Evolutionary conservation across 257 asterid genomes (phyloP).

Genomic region (Ligustrum vulgare): DNA sequence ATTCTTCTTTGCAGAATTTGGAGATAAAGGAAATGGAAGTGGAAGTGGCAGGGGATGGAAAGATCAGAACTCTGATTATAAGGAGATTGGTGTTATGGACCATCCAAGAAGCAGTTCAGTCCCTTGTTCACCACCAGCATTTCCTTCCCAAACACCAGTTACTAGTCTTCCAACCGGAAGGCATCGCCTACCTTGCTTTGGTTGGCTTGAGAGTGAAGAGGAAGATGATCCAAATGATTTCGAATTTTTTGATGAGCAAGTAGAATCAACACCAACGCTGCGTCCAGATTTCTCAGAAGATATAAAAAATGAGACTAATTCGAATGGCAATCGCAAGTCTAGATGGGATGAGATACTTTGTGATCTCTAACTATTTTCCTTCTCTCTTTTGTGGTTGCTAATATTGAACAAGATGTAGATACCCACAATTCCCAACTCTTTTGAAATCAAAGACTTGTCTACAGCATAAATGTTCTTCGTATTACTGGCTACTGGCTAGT

Average conservation of each 20-base stretch:
- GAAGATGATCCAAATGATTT: conserved; percentile 24
- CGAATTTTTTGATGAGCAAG: conserved; percentile 7
- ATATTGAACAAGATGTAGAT: too few species aligned
- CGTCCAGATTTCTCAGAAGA: neutral
- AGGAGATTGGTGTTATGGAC: neutral
- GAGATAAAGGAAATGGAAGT: neutral
- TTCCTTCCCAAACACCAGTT: conserved; percentile 11
- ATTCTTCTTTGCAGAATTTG: too few species aligned
- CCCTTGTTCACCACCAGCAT: neutral
- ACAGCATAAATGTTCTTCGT: too few species aligned
- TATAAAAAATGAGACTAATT: neutral
- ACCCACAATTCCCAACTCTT: too few species aligned
- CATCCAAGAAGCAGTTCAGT: too few species aligned
- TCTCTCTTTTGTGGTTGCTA: too few species aligned
- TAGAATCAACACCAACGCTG: neutral
- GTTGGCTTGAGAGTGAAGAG: conserved; percentile 56
- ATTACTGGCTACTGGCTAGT: too few species aligned
- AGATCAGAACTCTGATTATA: conserved; percentile 16
- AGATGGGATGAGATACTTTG: conserved; percentile 41
- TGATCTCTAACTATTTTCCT: conserved; percentile 8
- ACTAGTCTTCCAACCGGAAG: neutral
- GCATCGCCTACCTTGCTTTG: conserved; percentile 43
- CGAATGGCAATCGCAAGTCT: conserved; percentile 25
- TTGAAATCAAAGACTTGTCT: too few species aligned
- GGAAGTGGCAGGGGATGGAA: conserved; percentile 24